These are phyloP conservation scores for Coemansia sp. DNA, from an alignment of 192 early-diverging fungal genomes.

Conservation along the genomic window DNA sequence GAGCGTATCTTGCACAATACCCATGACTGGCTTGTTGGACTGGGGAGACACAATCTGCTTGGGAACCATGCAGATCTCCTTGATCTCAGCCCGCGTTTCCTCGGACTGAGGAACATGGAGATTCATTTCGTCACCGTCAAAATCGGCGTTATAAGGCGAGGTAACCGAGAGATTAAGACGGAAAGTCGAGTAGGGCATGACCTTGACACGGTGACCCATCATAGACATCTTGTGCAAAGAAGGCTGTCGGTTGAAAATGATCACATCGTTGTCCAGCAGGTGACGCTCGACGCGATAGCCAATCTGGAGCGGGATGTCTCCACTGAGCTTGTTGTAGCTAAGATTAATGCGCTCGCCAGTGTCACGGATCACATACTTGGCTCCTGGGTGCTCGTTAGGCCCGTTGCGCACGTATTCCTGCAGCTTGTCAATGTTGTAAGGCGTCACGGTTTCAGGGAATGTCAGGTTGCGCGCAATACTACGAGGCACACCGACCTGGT, in stretches of 20 bases:
- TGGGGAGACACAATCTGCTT: conserved; percentile 96
- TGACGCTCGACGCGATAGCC: conserved; percentile 96
- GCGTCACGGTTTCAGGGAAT: conserved; percentile 95
- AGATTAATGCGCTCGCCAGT: conserved; percentile 93
- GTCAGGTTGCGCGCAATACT: conserved; percentile 97
- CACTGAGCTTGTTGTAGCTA: conserved; percentile 77
- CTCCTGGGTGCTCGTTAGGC: conserved; percentile 90
- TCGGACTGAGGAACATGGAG: conserved; percentile 97
- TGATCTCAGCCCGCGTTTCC: conserved; percentile 93
- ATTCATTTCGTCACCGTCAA: conserved; percentile 99
- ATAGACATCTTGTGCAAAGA: conserved; percentile 99
- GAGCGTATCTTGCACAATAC: conserved; percentile 98
- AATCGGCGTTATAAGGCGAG: conserved; percentile 98
- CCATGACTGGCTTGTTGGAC: conserved; percentile 98
- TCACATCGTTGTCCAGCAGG: conserved; percentile 89
- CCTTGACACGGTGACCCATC: conserved; percentile 97
- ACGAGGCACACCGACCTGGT: conserved; percentile 97
- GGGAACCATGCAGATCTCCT: conserved; percentile 97
- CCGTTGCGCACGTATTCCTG: conserved; percentile 89
- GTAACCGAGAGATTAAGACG: conserved; percentile 96
- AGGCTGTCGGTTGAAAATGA: conserved; percentile 99
- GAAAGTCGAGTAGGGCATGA: conserved; percentile 99
- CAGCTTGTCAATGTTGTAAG: conserved; percentile 90
- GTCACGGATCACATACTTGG: conserved; percentile 94
- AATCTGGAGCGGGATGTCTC: conserved; percentile 81